Conservation (phyloP, 176 grass and related monocot species). For the Phragmites australis region DNA sequence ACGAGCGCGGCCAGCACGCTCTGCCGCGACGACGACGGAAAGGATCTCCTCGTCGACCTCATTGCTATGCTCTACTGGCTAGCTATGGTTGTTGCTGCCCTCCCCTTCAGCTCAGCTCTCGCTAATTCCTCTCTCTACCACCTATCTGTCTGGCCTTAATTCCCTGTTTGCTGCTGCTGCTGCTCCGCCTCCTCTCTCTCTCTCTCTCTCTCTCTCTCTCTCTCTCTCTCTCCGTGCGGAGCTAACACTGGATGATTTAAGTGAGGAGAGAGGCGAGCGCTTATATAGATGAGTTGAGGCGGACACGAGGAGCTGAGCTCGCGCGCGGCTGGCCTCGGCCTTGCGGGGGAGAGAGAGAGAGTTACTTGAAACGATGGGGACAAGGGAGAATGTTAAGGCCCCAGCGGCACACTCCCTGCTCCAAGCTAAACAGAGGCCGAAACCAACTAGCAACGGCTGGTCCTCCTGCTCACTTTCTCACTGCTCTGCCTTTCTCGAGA, state of each 20-base stretch:
- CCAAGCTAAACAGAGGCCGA: neutral
- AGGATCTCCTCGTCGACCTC: conserved; percentile 21
- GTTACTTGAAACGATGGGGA: conserved; percentile 41
- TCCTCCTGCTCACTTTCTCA: neutral
- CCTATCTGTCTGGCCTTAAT: conserved; percentile 26
- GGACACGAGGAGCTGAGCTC: neutral
- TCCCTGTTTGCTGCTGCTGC: conserved; percentile 11
- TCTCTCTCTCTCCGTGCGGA: neutral
- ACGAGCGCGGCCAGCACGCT: neutral
- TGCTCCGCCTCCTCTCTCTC: neutral
- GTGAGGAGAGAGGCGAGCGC: conserved; percentile 40
- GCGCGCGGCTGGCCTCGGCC: neutral
- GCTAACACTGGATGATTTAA: conserved; percentile 45
- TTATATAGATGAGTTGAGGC: conserved; percentile 45
- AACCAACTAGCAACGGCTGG: conserved; percentile 27
- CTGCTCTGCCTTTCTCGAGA: neutral
- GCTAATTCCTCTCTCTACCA: neutral
- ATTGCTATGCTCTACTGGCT: too few relatives aligned
- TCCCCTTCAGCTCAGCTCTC: neutral
- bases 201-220: neutral
- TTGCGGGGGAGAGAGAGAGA: neutral
- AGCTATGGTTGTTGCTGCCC: neutral
- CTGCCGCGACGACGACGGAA: neutral
- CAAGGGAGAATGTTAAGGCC: conserved; percentile 26
- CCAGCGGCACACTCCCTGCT: neutral